Evolutionary conservation across 768 basidiomycete genomes (phyloP).

Genomic region (Panaeolus papilionaceus): DNA sequence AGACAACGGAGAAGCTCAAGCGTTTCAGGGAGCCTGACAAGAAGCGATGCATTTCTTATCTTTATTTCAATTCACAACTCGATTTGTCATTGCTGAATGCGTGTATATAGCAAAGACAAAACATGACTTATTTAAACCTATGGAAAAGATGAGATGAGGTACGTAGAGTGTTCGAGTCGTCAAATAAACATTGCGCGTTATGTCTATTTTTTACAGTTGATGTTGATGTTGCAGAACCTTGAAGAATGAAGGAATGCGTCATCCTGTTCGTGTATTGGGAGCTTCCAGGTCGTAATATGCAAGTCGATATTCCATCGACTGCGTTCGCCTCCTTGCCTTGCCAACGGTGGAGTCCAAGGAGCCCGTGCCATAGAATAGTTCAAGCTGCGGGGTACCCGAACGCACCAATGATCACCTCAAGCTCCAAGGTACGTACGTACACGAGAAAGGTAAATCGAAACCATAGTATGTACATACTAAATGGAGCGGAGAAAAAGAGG

Average conservation of each 20-base stretch:
- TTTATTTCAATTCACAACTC: neutral
- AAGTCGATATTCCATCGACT: too few relatives aligned
- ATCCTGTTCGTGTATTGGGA: neutral
- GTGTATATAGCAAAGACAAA: neutral
- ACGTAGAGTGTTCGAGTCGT: neutral
- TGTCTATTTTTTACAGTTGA: too few relatives aligned
- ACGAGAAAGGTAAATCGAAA: neutral
- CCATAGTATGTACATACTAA: neutral
- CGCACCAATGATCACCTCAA: neutral
- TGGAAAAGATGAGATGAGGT: neutral
- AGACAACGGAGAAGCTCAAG: neutral
- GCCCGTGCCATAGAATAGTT: neutral
- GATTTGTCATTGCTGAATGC: neutral
- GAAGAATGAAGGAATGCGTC: too few relatives aligned
- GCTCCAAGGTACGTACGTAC: neutral
- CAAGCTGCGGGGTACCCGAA: neutral
- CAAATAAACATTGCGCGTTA: too few relatives aligned
- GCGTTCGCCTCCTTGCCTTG: neutral
- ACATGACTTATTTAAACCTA: neutral
- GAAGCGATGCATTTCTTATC: neutral
- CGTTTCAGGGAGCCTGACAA: neutral
- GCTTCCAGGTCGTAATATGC: neutral
- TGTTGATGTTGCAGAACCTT: too few relatives aligned
- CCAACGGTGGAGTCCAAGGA: neutral
- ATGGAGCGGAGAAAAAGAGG: conserved; percentile 6